These are phyloP conservation scores for Silene coronaria DNA, from an alignment of 179 eudicot species.

Conservation along the genomic window DNA sequence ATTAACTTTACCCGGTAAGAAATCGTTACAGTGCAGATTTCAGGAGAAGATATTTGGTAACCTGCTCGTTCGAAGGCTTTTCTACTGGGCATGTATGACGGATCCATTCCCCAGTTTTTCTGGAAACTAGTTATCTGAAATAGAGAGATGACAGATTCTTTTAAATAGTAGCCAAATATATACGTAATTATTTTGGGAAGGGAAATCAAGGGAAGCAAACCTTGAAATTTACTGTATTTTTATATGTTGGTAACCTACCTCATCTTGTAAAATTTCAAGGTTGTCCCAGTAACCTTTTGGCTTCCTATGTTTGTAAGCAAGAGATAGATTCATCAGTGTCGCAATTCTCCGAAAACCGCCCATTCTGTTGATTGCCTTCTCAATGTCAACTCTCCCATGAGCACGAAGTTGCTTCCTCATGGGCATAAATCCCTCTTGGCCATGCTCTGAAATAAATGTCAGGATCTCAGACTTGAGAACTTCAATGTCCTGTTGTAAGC, in stretches of 20 bases:
- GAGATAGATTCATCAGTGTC: constrained; percentile 70
- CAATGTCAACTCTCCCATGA: constrained; percentile 90
- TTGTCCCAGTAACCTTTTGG: constrained; percentile 98
- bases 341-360: constrained; percentile 92
- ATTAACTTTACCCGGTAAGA: neutral
- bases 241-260: constrained; percentile 39
- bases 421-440: constrained; percentile 98
- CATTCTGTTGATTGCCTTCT: constrained; percentile 94
- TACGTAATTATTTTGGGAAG: neutral
- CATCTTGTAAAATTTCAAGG: constrained; percentile 83
- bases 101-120: constrained; percentile 98
- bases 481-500: constrained; percentile 80
- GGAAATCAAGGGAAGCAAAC: neutral
- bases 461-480: constrained; percentile 76
- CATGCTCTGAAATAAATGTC: constrained; percentile 63
- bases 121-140: constrained; percentile 73
- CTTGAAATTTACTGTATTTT: neutral
- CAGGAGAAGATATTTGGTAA: neutral
- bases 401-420: constrained; percentile 90
- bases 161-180: neutral
- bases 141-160: neutral
- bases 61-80: constrained; percentile 96
- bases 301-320: constrained; percentile 91
- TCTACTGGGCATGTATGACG: constrained; percentile 87
- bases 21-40: neutral